These are phyloP conservation scores for Microstegium vimineum DNA, from an alignment of 176 grass and related monocot species.

Conservation along the genomic window DNA sequence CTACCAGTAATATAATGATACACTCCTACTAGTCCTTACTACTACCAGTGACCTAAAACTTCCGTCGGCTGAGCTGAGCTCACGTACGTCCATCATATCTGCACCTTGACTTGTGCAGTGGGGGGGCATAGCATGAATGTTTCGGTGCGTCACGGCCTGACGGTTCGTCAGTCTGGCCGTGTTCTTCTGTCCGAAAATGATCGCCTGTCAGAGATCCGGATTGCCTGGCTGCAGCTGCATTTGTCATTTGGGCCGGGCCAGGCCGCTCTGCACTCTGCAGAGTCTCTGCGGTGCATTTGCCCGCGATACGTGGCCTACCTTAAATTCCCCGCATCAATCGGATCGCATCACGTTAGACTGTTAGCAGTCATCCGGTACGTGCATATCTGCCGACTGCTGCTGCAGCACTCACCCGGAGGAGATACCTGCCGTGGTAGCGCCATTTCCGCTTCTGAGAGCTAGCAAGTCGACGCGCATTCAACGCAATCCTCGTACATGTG, in stretches of 20 bases:
- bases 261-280: background rate
- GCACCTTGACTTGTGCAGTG: slow-evolving; percentile 25
- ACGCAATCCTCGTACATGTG: background rate
- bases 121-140: background rate
- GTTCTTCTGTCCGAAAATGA: slow-evolving; percentile 1
- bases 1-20: background rate
- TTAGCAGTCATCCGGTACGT: background rate
- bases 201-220: background rate
- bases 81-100: background rate
- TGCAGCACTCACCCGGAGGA: background rate
- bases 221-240: background rate
- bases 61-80: background rate
- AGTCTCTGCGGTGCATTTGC: background rate
- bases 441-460: background rate
- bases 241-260: background rate
- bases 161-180: background rate
- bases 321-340: background rate
- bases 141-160: background rate
- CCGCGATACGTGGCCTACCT: background rate
- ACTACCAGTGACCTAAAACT: background rate
- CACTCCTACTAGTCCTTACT: background rate
- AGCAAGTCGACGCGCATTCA: background rate
- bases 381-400: background rate
- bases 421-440: background rate
- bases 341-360: background rate